Percentiles rank a stretch among this genome's conserved stretches.
Evolutionary conservation across 441 rosid species (phyloP).

Genomic region (Isatis lusitanica): DNA sequence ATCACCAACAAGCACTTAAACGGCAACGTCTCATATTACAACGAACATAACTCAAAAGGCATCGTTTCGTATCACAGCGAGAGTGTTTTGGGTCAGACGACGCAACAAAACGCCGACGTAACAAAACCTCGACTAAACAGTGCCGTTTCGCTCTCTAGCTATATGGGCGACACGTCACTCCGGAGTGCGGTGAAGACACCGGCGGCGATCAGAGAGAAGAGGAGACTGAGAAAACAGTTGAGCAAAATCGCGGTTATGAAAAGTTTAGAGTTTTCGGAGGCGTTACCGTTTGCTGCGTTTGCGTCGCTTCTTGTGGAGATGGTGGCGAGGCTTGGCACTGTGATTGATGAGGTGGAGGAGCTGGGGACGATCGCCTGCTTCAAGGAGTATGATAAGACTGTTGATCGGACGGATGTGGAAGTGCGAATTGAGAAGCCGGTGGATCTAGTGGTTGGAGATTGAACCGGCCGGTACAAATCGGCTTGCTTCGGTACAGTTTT

Average conservation of each 20-base stretch:
- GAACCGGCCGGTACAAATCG: neutral
- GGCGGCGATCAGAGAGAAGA: conserved; percentile 39
- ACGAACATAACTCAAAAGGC: neutral
- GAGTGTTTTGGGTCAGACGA: neutral
- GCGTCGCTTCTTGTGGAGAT: conserved; percentile 77
- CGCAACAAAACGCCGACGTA: neutral
- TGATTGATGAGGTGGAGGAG: conserved; percentile 78
- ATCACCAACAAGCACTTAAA: conserved; percentile 20
- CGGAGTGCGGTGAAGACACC: conserved; percentile 35
- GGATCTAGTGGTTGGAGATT: conserved; percentile 7
- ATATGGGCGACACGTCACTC: conserved; percentile 43
- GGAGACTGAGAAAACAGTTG: conserved; percentile 56
- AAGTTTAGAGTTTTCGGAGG: conserved; percentile 81
- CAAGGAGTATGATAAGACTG: conserved; percentile 51
- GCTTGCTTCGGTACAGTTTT: neutral
- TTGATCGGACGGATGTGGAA: conserved; percentile 38
- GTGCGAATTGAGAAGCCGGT: conserved; percentile 41
- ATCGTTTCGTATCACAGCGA: conserved; percentile 2
- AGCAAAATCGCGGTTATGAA: conserved; percentile 64
- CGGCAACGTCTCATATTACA: conserved; percentile 19
- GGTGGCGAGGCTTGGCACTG: conserved; percentile 71
- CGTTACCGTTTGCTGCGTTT: conserved; percentile 83
- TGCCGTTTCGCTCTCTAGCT: conserved; percentile 44
- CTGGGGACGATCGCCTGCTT: conserved; percentile 59
- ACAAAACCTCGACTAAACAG: neutral